A percentile compares a stretch with the other conserved stretches of the same genome.
Evolutionary conservation across 2,329 filamentous ascomycete genomes (phyloP).

Genomic region (Hymenoscyphus scutula): DNA sequence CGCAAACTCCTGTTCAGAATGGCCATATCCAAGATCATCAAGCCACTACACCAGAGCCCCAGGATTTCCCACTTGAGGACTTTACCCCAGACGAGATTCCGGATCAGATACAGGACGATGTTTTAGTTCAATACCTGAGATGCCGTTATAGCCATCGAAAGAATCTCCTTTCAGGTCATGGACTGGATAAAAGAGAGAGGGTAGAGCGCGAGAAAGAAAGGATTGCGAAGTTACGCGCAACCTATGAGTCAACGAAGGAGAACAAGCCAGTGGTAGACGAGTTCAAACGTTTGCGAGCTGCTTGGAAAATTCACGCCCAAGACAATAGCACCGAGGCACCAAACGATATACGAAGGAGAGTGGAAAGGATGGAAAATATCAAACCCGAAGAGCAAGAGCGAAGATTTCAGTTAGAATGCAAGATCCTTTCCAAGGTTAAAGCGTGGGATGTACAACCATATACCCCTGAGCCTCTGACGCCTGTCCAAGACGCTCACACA

Average conservation of each 20-base stretch:
- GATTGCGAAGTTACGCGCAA: conserved; percentile 5
- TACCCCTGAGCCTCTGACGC: background rate
- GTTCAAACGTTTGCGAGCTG: background rate
- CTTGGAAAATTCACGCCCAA: conserved; percentile 9
- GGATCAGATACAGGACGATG: conserved; percentile 10
- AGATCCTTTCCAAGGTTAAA: background rate
- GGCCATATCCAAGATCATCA: background rate
- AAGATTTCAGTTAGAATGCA: background rate
- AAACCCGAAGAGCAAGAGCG: background rate
- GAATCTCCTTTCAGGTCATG: background rate
- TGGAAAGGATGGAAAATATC: background rate
- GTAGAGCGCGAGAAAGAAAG: background rate
- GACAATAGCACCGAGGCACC: background rate
- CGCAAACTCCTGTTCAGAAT: background rate
- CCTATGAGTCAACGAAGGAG: background rate
- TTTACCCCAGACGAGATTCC: conserved; percentile 8
- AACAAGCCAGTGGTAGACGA: background rate
- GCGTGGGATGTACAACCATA: background rate
- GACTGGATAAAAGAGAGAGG: background rate
- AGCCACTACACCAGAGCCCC: background rate
- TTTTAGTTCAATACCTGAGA: conserved; percentile 8
- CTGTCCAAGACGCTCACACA: background rate
- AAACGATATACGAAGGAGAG: background rate
- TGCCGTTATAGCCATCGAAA: conserved; percentile 4
- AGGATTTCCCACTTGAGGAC: too few relatives aligned